A percentile compares a stretch with the other conserved stretches of the same genome.
phyloP scores from a whole-genome alignment of 345 rosid genomes.

The Lumnitzera littorea region DNA sequence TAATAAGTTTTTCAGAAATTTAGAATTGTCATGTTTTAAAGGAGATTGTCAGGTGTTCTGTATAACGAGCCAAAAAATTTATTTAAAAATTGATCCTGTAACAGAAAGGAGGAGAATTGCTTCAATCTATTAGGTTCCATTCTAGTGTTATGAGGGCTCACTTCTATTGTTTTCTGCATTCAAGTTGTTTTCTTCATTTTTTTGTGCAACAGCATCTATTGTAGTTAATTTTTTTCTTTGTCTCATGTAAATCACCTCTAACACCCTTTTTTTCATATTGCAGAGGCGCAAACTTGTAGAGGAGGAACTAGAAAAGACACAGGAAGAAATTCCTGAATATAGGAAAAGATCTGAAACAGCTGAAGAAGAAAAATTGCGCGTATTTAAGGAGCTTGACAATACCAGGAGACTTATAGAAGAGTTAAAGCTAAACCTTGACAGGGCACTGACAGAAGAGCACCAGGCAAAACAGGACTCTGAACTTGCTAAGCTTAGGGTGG shows the following conservation, averaged over 20 bases:
- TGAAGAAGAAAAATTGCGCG: slow-evolving; percentile 49
- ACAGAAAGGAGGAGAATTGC: too few species aligned
- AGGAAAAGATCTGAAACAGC: slow-evolving; percentile 49
- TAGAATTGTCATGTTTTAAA: too few species aligned
- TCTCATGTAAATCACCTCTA: slow-evolving; percentile 1
- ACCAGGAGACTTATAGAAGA: slow-evolving; percentile 81
- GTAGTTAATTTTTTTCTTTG: neutral
- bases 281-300: slow-evolving; percentile 70
- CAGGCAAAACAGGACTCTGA: slow-evolving; percentile 94
- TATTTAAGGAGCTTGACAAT: slow-evolving; percentile 66
- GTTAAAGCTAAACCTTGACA: slow-evolving; percentile 75
- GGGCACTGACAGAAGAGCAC: slow-evolving; percentile 82
- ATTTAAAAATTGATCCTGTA: too few species aligned
- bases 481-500: slow-evolving; percentile 78
- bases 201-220: neutral
- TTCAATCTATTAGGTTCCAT: too few species aligned
- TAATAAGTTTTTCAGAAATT: too few species aligned
- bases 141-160: too few species aligned
- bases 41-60: too few species aligned
- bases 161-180: neutral
- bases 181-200: neutral
- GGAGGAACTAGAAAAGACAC: slow-evolving; percentile 62
- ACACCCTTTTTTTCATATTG: slow-evolving; percentile 9
- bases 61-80: too few species aligned
- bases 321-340: slow-evolving; percentile 60